Conservation (phyloP, 176 grass and related monocot species). For the Guadua angustifolia region DNA sequence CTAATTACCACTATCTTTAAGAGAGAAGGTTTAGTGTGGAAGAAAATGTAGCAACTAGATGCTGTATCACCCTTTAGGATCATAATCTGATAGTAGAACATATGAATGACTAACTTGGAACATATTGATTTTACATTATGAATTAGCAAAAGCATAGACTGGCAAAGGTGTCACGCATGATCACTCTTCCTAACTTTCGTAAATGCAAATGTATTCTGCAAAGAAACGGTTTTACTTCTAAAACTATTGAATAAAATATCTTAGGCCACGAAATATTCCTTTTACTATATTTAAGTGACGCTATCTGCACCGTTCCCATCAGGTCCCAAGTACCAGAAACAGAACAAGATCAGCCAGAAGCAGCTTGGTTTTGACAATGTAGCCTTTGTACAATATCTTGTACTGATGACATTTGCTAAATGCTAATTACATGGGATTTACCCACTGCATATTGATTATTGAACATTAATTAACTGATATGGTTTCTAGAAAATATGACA, state of each 20-base stretch:
- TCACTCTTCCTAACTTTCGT: not conserved
- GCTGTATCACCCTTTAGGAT: not conserved
- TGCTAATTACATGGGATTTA: not conserved
- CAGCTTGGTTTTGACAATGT: not conserved
- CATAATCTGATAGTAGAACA: not conserved
- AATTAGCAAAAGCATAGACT: not conserved
- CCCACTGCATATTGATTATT: not conserved
- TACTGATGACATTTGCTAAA: not conserved
- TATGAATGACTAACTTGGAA: too few species aligned
- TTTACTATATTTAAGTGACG: not conserved
- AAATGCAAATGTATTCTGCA: not conserved
- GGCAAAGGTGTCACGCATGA: not conserved
- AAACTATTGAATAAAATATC: not conserved
- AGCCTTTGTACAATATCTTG: not conserved
- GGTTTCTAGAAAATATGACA: not conserved
- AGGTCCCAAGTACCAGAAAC: not conserved
- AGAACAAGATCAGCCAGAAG: not conserved
- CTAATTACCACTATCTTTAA: not conserved
- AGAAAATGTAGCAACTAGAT: too few species aligned
- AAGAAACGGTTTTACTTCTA: not conserved
- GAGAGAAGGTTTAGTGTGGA: not conserved
- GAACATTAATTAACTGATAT: not conserved
- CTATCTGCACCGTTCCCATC: not conserved
- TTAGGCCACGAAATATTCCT: not conserved
- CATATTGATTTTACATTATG: not conserved